Evolutionary conservation across 192 early-diverging fungal genomes (phyloP).

Genomic region (Coemansia umbellata): DNA sequence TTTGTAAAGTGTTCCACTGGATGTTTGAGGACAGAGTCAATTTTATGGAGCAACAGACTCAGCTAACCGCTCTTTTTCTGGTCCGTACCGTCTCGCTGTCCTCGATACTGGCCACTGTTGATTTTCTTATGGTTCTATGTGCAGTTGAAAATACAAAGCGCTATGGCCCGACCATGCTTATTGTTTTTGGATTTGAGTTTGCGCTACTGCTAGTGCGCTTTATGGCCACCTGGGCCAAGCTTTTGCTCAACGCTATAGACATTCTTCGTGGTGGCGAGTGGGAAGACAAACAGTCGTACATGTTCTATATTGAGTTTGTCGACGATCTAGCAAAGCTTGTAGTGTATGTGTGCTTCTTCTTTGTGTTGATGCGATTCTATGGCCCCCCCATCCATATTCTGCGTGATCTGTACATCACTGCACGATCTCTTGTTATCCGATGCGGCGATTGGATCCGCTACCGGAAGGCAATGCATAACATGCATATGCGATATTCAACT

Average conservation of each 20-base stretch:
- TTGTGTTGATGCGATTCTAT: constrained; percentile 74
- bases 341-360: constrained; percentile 86
- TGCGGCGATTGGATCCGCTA: constrained; percentile 88
- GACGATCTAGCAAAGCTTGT: constrained; percentile 87
- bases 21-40: constrained; percentile 86
- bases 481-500: constrained; percentile 94
- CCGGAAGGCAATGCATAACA: constrained; percentile 90
- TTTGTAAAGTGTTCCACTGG: constrained; percentile 97
- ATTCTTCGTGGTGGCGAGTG: constrained; percentile 65
- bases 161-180: constrained; percentile 88
- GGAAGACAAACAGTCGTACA: constrained; percentile 91
- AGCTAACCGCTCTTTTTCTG: constrained; percentile 25
- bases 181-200: constrained; percentile 99
- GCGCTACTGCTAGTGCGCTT: constrained; percentile 80
- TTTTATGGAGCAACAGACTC: constrained; percentile 59
- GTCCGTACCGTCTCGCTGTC: constrained; percentile 24
- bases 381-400: constrained; percentile 93
- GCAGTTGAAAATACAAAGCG: constrained; percentile 58
- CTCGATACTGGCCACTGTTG: constrained; percentile 60
- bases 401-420: constrained; percentile 92
- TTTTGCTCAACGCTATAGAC: constrained; percentile 84
- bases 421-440: constrained; percentile 85
- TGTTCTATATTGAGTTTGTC: constrained; percentile 88
- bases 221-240: constrained; percentile 73
- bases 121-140: constrained; percentile 72